Evolutionary conservation across 2,329 filamentous ascomycete species (phyloP).

Genomic region (Canariomyces notabilis): DNA sequence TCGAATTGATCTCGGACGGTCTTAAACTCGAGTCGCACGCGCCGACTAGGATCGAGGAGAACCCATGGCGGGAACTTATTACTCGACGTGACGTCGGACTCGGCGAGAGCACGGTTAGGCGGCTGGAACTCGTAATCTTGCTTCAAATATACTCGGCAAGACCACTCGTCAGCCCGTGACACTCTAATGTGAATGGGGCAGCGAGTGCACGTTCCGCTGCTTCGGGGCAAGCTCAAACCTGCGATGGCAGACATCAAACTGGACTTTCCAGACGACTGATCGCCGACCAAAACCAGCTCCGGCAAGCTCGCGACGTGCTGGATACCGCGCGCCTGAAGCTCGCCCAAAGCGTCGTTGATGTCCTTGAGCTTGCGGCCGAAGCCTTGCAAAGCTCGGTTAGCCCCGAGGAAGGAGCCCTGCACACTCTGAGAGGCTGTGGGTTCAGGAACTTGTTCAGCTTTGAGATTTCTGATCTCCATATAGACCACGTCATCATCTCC

Average conservation of each 20-base stretch:
- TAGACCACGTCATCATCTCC: conserved; percentile 27
- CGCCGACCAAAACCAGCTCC: conserved; percentile 76
- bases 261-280: conserved; percentile 81
- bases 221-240: conserved; percentile 67
- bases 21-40: conserved; percentile 51
- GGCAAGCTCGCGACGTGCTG: conserved; percentile 67
- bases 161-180: conserved; percentile 57
- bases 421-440: conserved; percentile 12
- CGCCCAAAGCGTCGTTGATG: conserved; percentile 60
- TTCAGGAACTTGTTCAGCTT: conserved; percentile 3
- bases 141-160: conserved; percentile 62
- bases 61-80: conserved; percentile 64
- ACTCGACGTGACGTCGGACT: conserved; percentile 42
- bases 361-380: conserved; percentile 61
- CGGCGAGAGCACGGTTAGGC: conserved; percentile 35
- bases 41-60: conserved; percentile 39
- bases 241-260: conserved; percentile 60
- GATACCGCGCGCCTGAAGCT: conserved; percentile 68
- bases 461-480: conserved; percentile 26
- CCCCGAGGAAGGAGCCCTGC: conserved; percentile 29
- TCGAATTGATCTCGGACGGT: conserved; percentile 54
- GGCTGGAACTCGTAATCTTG: conserved; percentile 57
- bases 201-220: conserved; percentile 68
- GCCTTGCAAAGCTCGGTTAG: conserved; percentile 40
- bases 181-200: conserved; percentile 78